A percentile compares a stretch with the other conserved stretches of the same genome.
Evolutionary conservation across 2,329 filamentous ascomycete species (phyloP).

Genomic region (Fusarium setosum): DNA sequence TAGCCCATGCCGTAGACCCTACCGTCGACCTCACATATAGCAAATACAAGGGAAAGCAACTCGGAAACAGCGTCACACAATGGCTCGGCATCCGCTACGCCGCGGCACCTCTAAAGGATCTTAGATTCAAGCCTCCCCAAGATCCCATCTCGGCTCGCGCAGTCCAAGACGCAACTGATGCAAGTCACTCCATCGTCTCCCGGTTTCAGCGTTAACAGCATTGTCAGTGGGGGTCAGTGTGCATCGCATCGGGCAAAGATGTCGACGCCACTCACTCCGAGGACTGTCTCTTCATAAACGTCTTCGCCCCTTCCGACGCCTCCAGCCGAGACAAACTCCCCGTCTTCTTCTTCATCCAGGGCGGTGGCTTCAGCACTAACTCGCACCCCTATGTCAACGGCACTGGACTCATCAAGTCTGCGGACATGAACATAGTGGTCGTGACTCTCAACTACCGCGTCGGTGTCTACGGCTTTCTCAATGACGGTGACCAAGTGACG

Average conservation of each 20-base stretch:
- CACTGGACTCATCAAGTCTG: slow-evolving; percentile 66
- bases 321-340: slow-evolving; percentile 65
- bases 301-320: slow-evolving; percentile 68
- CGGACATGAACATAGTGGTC: slow-evolving; percentile 71
- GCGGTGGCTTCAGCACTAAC: slow-evolving; percentile 68
- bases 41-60: slow-evolving; percentile 68
- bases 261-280: slow-evolving; percentile 56
- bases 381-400: slow-evolving; percentile 67
- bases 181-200: slow-evolving; percentile 42
- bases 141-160: slow-evolving; percentile 64
- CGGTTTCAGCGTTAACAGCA: background rate
- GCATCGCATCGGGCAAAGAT: slow-evolving; percentile 45
- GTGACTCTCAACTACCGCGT: slow-evolving; percentile 83
- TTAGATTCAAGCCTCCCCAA: slow-evolving; percentile 75
- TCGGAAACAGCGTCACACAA: slow-evolving; percentile 69
- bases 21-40: slow-evolving; percentile 74
- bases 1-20: slow-evolving; percentile 15
- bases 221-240: slow-evolving; percentile 41
- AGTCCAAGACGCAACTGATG: slow-evolving; percentile 65
- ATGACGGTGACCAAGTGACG: slow-evolving; percentile 65
- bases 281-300: slow-evolving; percentile 77
- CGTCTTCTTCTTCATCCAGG: slow-evolving; percentile 70
- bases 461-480: slow-evolving; percentile 78
- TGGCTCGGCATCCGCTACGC: slow-evolving; percentile 84
- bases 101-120: slow-evolving; percentile 71